Base-by-base conservation (phyloP, 768 basidiomycete genomes). In the Guyanaporus albipodus region DNA sequence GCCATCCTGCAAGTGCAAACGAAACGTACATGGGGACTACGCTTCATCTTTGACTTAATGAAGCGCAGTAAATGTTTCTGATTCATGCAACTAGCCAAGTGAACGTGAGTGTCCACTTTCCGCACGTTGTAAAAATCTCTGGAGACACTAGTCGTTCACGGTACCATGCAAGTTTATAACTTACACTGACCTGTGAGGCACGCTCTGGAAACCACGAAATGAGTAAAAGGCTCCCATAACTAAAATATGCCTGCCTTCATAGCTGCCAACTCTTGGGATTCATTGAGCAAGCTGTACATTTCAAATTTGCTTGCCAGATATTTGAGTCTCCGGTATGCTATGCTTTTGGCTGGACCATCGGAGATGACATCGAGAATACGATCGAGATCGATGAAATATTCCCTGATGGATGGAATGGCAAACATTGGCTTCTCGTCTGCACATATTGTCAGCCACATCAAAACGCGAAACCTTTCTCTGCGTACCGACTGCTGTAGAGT, bases 71-170 rank as follows among this genome's bases (percentile, higher is more conserved):
- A 71, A 70, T 99, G 96, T 67, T 99, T 99, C 67, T 99, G 96
- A 64, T 99, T 99, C 94, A 98, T 97, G 69, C 91, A 90, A 50
- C 94, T 96, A 4, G 95, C 95, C 64, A 98, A 91, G 60, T 99
- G 96, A 23, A 99, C 91, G 67, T 99, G 96, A 8, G 96, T 99
- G 62, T 99, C 96, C 49, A 99, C 96, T 65, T 99, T 99, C 21
- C 96, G 84, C 41, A 92, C 76, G 63, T 99, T 99, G 70, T 99
- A 99, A 58, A 99, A 97, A 69, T 99, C 96, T 49, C 95, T 94
- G 61, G n/a, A 49, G 10, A 19, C 10, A 26, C 12, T 9, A 18
- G 21, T 11, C 23, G 42, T 55, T 50, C 50, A 43, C n/a, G 34
- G 28, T n/a, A 38, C 36, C 27, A 14, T 23, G 17, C 17, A 22